Base-by-base conservation (phyloP, 73 alveolate genomes). In the Breviolum minutum region DNA sequence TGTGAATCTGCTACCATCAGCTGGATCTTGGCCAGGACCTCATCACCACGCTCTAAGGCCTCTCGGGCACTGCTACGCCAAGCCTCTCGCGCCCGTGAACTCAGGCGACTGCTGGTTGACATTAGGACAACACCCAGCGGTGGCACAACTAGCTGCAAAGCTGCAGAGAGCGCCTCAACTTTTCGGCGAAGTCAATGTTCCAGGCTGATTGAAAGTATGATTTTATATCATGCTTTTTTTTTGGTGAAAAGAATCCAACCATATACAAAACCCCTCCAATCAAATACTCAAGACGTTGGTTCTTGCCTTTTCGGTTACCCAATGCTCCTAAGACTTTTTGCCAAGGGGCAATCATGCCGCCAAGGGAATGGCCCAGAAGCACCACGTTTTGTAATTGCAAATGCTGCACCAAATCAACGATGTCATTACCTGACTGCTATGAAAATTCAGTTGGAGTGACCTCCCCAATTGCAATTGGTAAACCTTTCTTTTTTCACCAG, bases 291-390 rank as follows among this genome's bases (percentile, higher is more conserved):
- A 40, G 54, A 40, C 0, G 0, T 40, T 40, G 54, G 54, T 40
- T 40, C 54, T 40, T 40, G 54, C 54, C 54, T 40, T 40, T 40
- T 40, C 3, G 54, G 54, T 40, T 40, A 40, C 54, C 54, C 54
- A 40, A 40, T 40, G 0, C 5, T 40, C 54, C 54, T 40, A 0
- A 40, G 29, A 16, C 2, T 29, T 79, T 40, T 7, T 17, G 88
- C 80, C 94, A 9, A 13, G 94, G 29, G 26, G 12, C 94, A 26
- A 86, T 63, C 79, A 86, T 63, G 27, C 94, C 94, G 14, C 94
- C 94, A 6, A 86, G 80, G 79, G 94, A 86, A 80, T 86, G 94
- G 94, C 94, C 94, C 79, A 86, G 29, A 61, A 86, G 40, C 79
- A 86, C 79, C 29, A 86, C 94, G 7, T 63, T 54, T 30, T 24